These are phyloP conservation scores for sunflower (Helianthus annuus) DNA, from an alignment of 129 eudicot species.

Conservation along the genomic window DNA sequence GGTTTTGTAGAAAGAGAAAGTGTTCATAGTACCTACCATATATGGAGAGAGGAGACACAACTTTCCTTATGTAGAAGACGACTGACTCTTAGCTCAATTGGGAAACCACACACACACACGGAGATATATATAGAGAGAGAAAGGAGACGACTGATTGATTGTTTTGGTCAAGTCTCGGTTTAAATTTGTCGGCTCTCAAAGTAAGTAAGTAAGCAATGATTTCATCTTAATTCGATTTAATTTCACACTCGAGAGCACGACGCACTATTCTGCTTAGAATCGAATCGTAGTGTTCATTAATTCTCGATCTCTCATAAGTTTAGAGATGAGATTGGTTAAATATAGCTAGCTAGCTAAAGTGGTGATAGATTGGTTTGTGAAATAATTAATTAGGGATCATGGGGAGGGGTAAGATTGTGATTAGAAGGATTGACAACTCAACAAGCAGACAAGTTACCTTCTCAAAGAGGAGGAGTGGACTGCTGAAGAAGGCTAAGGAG, in stretches of 20 bases:
- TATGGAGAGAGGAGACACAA: conserved; percentile 22
- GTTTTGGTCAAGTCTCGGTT: conserved; percentile 1
- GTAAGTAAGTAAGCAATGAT: neutral
- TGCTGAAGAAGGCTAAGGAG: conserved; percentile 80
- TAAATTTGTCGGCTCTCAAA: conserved; percentile 10
- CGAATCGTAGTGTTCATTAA: too few relatives aligned
- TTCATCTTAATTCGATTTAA: too few relatives aligned
- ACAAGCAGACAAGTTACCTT: conserved; percentile 78
- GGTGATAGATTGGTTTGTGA: neutral
- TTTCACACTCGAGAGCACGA: too few relatives aligned
- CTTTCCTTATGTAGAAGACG: conserved; percentile 44
- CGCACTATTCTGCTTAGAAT: too few relatives aligned
- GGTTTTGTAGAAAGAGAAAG: conserved; percentile 3
- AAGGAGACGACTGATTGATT: conserved; percentile 13
- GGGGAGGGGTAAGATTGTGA: conserved; percentile 87
- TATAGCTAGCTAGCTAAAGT: too few relatives aligned
- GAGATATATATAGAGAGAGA: conserved; percentile 6
- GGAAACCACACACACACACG: conserved; percentile 28
- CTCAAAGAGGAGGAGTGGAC: conserved; percentile 67
- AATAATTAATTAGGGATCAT: conserved; percentile 9
- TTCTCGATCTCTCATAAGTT: too few relatives aligned
- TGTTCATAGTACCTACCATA: conserved; percentile 28
- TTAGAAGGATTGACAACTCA: conserved; percentile 69
- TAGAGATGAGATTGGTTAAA: too few relatives aligned
- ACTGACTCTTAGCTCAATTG: conserved; percentile 26